Percentiles rank a stretch among this genome's conserved stretches.
These are phyloP conservation scores for Pseudopyricularia javanii DNA, from an alignment of 2,329 filamentous ascomycete species.

Conservation along the genomic window DNA sequence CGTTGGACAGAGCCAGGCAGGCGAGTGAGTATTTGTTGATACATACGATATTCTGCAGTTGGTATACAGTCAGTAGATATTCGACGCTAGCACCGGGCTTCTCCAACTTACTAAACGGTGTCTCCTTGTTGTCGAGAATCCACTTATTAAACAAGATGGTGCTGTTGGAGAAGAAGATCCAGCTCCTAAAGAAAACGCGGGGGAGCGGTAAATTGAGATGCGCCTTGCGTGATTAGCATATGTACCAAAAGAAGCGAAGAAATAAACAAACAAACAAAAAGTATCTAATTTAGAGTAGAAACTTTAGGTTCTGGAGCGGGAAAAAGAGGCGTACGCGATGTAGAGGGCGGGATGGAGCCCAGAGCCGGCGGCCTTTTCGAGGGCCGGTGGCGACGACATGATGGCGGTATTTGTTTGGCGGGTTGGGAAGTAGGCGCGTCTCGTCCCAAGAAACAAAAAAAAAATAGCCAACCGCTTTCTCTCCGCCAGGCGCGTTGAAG, in stretches of 20 bases:
- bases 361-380: slow-evolving; percentile 15
- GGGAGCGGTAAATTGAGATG: too few species aligned
- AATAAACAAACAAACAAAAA: too few species aligned
- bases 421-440: too few species aligned
- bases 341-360: slow-evolving; percentile 21
- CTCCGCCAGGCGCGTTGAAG: too few species aligned
- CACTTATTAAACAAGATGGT: slow-evolving; percentile 93
- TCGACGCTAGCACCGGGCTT: neutral
- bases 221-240: too few species aligned
- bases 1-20: neutral
- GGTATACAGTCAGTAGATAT: neutral
- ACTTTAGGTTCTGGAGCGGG: too few species aligned
- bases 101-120: slow-evolving; percentile 49
- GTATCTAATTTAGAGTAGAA: too few species aligned
- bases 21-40: neutral
- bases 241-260: too few species aligned
- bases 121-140: slow-evolving; percentile 52
- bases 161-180: slow-evolving; percentile 75
- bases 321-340: slow-evolving; percentile 16
- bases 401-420: neutral
- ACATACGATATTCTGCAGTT: slow-evolving; percentile 5
- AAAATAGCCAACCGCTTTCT: too few species aligned
- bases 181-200: slow-evolving; percentile 32
- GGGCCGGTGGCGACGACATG: slow-evolving; percentile 3
- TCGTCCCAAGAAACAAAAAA: too few species aligned